These are phyloP conservation scores for Xylaria flabelliformis DNA, from an alignment of 495 filamentous ascomycete genomes.

Conservation along the genomic window DNA sequence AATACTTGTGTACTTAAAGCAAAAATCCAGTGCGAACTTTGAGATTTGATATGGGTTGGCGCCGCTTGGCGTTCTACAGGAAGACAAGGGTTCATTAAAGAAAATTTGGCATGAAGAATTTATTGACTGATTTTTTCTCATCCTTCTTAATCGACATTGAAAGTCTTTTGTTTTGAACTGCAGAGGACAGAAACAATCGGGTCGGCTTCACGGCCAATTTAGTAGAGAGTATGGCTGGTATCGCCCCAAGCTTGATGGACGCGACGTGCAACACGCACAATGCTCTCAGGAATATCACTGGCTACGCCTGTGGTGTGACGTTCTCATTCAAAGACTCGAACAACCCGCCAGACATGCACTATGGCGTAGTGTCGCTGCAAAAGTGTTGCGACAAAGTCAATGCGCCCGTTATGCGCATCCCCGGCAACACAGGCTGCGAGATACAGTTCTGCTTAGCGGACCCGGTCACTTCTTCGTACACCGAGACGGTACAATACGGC, in stretches of 20 bases:
- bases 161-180: not conserved
- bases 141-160: not conserved
- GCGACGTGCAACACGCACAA: slow-evolving; percentile 39
- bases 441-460: slow-evolving; percentile 35
- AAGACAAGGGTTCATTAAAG: not conserved
- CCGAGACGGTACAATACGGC: slow-evolving; percentile 21
- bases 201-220: not conserved
- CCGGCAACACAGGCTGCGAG: slow-evolving; percentile 38
- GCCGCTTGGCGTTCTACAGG: not conserved
- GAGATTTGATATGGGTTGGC: not conserved
- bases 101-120: not conserved
- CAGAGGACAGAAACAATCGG: not conserved
- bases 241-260: slow-evolving; percentile 23
- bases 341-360: slow-evolving; percentile 38
- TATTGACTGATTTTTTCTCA: not conserved
- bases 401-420: slow-evolving; percentile 34
- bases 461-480: slow-evolving; percentile 25
- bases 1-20: too few species aligned
- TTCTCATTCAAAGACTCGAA: slow-evolving; percentile 30
- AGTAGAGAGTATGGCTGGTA: slow-evolving; percentile 28
- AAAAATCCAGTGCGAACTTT: not conserved
- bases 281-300: slow-evolving; percentile 34
- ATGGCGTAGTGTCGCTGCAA: slow-evolving; percentile 35
- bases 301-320: slow-evolving; percentile 34
- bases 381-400: slow-evolving; percentile 32